These are phyloP conservation scores for Odontarrhena argentea DNA, from an alignment of 345 rosid species.

Conservation along the genomic window DNA sequence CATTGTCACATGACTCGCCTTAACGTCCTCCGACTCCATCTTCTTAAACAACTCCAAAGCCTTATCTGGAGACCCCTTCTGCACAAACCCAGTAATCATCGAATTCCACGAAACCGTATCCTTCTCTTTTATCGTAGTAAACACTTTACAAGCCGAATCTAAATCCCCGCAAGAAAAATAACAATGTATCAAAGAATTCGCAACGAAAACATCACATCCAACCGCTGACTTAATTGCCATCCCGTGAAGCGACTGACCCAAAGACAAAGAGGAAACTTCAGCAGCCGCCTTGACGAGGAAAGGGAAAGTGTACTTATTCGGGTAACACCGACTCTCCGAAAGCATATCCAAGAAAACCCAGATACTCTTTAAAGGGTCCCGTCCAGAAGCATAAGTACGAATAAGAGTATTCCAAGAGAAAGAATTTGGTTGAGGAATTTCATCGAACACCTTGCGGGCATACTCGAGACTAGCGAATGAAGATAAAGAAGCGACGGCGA, in stretches of 20 bases:
- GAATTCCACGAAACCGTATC: conserved; percentile 85
- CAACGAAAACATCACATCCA: conserved; percentile 51
- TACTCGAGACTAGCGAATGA: conserved; percentile 58
- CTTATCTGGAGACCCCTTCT: conserved; percentile 56
- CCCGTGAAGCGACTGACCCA: conserved; percentile 63
- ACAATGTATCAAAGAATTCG: conserved; percentile 65
- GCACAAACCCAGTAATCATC: conserved; percentile 63
- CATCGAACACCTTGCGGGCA: conserved; percentile 69
- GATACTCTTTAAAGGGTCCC: conserved; percentile 54
- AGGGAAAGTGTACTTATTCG: conserved; percentile 72
- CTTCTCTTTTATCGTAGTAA: conserved; percentile 47
- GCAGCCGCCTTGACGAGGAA: conserved; percentile 66
- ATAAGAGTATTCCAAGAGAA: conserved; percentile 72
- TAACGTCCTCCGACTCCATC: conserved; percentile 58
- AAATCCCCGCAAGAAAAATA: conserved; percentile 60
- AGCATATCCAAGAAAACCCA: conserved; percentile 53
- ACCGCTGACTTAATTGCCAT: conserved; percentile 55
- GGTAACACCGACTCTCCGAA: conserved; percentile 44
- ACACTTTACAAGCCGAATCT: conserved; percentile 60
- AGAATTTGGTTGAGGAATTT: conserved; percentile 69
- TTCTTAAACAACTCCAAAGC: conserved; percentile 55
- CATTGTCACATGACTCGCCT: conserved; percentile 69
- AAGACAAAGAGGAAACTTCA: conserved; percentile 36
- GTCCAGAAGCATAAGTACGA: conserved; percentile 63
- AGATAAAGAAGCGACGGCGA: conserved; percentile 44